phyloP scores from a whole-genome alignment of 768 basidiomycete species.

The Pluteus cervinus region DNA sequence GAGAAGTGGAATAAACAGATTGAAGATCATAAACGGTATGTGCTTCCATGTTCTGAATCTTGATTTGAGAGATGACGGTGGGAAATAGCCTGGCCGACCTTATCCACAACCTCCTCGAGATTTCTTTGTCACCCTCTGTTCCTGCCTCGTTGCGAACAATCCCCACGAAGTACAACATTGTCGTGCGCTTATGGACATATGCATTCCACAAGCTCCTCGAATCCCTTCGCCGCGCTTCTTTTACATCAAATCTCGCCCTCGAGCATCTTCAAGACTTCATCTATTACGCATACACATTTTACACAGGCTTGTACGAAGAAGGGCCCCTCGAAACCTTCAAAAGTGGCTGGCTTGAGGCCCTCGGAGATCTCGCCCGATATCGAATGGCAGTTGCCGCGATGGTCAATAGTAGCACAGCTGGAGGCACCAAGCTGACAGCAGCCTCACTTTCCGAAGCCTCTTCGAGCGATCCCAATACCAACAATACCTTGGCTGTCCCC shows the following conservation, averaged over 20 bases:
- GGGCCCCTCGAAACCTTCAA: conserved; percentile 63
- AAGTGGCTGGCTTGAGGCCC: conserved; percentile 89
- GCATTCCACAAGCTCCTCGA: conserved; percentile 90
- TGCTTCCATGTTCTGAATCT: conserved; percentile 11
- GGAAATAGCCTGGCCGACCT: conserved; percentile 73
- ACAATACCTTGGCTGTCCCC: conserved; percentile 6
- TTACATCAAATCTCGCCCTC: conserved; percentile 60
- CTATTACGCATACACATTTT: conserved; percentile 92
- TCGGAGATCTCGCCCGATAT: conserved; percentile 94
- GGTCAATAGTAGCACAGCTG: conserved; percentile 45
- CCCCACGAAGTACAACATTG: conserved; percentile 93
- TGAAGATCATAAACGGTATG: conserved; percentile 79
- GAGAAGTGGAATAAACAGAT: conserved; percentile 74
- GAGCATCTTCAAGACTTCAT: conserved; percentile 95
- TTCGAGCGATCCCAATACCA: conserved; percentile 8
- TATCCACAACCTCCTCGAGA: conserved; percentile 82
- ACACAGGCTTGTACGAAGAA: conserved; percentile 86
- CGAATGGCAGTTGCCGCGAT: conserved; percentile 94
- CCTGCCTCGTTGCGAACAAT: conserved; percentile 87
- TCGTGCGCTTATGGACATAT: conserved; percentile 87
- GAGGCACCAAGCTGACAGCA: conserved; percentile 40
- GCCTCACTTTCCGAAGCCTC: conserved; percentile 7
- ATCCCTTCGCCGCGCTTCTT: conserved; percentile 80
- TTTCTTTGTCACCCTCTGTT: conserved; percentile 80
- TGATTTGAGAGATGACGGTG: conserved; percentile 8